A percentile compares a stretch with the other conserved stretches of the same genome.
These are phyloP conservation scores for Juglanconis oblonga DNA, from an alignment of 2,329 filamentous ascomycete genomes.

Conservation along the genomic window DNA sequence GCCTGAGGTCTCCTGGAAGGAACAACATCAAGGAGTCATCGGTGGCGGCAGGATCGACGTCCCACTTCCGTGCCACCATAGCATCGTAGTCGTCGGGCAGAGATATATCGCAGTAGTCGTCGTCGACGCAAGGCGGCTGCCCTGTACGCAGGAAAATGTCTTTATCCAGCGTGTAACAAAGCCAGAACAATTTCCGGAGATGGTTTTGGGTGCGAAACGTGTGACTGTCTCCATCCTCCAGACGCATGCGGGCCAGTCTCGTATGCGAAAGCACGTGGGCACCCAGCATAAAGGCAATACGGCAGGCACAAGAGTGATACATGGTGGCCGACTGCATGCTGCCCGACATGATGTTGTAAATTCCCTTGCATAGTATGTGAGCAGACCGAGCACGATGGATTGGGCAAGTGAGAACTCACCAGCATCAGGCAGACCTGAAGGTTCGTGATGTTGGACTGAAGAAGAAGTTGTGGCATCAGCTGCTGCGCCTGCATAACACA, in stretches of 20 bases:
- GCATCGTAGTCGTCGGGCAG: constrained; percentile 38
- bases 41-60: not conserved
- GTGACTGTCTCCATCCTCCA: not conserved
- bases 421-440: constrained; percentile 46
- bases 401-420: constrained; percentile 31
- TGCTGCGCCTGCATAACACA: constrained; percentile 39
- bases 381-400: not conserved
- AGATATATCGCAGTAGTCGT: constrained; percentile 51
- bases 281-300: constrained; percentile 47
- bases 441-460: constrained; percentile 40
- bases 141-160: constrained; percentile 53
- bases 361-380: constrained; percentile 25
- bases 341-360: constrained; percentile 44
- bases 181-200: constrained; percentile 48
- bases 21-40: constrained; percentile 26
- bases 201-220: constrained; percentile 30
- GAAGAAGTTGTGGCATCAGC: constrained; percentile 39
- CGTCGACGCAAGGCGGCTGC: constrained; percentile 47
- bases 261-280: constrained; percentile 33
- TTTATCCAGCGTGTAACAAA: constrained; percentile 53
- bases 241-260: not conserved
- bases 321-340: constrained; percentile 43
- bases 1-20: constrained; percentile 46
- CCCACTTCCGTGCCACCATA: constrained; percentile 5
- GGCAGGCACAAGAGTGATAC: constrained; percentile 42